A percentile compares a stretch with the other conserved stretches of the same genome.
Evolutionary conservation across 768 basidiomycete genomes (phyloP).

Genomic region (Suillus subalutaceus): DNA sequence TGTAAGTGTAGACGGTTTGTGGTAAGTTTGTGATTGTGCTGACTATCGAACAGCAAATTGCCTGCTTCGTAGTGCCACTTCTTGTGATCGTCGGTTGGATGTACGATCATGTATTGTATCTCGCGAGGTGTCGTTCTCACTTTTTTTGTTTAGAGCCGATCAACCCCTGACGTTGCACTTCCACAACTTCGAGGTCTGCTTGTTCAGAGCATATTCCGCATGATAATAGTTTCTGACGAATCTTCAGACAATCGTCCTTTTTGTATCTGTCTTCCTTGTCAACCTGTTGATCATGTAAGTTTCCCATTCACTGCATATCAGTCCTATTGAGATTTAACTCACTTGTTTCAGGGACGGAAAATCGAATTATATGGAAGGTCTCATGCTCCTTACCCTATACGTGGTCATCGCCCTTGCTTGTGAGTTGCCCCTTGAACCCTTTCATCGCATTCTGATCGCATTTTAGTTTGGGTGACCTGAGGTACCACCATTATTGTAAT

Average conservation of each 20-base stretch:
- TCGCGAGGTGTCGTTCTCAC: conserved; percentile 14
- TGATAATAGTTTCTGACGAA: neutral
- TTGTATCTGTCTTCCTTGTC: conserved; percentile 86
- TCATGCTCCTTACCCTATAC: conserved; percentile 55
- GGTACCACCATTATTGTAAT: neutral
- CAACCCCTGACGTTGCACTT: conserved; percentile 84
- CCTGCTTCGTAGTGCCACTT: conserved; percentile 83
- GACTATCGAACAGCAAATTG: conserved; percentile 67
- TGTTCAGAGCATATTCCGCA: neutral
- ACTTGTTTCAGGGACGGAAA: conserved; percentile 62
- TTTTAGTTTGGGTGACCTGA: conserved; percentile 16
- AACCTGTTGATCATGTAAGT: conserved; percentile 78
- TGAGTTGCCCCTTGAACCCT: conserved; percentile 29
- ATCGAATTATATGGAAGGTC: conserved; percentile 91
- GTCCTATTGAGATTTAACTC: neutral
- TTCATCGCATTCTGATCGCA: neutral
- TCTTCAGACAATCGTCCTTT: conserved; percentile 74
- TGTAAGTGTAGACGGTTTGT: conserved; percentile 42
- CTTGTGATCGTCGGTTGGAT: conserved; percentile 91
- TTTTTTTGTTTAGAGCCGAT: conserved; percentile 45
- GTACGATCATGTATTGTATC: conserved; percentile 41
- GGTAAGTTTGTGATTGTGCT: neutral
- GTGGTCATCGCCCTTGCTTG: conserved; percentile 41
- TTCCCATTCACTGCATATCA: neutral
- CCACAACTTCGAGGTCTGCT: conserved; percentile 75